Conservation (phyloP, 495 filamentous ascomycete species). For the Penicillium maclennaniae region DNA sequence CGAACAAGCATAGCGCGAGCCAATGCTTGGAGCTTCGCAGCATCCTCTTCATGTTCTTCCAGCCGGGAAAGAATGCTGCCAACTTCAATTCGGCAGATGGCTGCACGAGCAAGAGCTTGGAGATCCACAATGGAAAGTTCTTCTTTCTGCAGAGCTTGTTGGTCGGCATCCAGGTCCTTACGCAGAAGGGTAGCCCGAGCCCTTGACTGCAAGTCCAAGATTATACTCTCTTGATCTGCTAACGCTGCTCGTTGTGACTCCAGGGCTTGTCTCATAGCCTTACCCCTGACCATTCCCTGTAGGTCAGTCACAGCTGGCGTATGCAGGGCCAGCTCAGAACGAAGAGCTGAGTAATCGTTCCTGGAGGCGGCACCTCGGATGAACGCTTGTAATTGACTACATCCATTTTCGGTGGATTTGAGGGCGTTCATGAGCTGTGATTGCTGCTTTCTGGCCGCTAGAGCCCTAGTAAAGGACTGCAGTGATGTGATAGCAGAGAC, state of each 20-base stretch:
- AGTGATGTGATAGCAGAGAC: constrained; percentile 36
- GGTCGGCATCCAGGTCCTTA: constrained; percentile 38
- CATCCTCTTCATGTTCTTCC: constrained; percentile 73
- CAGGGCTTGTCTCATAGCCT: constrained; percentile 34
- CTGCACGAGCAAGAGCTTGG: constrained; percentile 71
- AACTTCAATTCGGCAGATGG: constrained; percentile 68
- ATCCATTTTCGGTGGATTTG: constrained; percentile 20
- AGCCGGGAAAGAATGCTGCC: constrained; percentile 68
- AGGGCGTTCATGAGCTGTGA: constrained; percentile 31
- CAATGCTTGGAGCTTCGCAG: constrained; percentile 67
- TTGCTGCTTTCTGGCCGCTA: constrained; percentile 30
- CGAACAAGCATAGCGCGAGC: constrained; percentile 76
- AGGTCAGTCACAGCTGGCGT: constrained; percentile 23
- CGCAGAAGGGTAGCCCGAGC: constrained; percentile 45
- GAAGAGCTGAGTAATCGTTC: constrained; percentile 22
- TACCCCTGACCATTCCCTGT: constrained; percentile 34
- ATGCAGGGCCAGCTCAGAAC: constrained; percentile 28
- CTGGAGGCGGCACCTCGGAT: constrained; percentile 37
- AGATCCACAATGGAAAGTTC: constrained; percentile 55
- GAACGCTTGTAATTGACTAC: constrained; percentile 39
- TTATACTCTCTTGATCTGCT: constrained; percentile 26
- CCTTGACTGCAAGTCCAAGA: constrained; percentile 46
- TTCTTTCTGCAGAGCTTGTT: constrained; percentile 57
- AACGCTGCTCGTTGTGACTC: constrained; percentile 31
- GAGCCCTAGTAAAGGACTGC: constrained; percentile 43